A percentile compares a stretch with the other conserved stretches of the same genome.
Evolutionary conservation across 106 monocot species (phyloP).

Genomic region (Alisma plantagoaquatica): DNA sequence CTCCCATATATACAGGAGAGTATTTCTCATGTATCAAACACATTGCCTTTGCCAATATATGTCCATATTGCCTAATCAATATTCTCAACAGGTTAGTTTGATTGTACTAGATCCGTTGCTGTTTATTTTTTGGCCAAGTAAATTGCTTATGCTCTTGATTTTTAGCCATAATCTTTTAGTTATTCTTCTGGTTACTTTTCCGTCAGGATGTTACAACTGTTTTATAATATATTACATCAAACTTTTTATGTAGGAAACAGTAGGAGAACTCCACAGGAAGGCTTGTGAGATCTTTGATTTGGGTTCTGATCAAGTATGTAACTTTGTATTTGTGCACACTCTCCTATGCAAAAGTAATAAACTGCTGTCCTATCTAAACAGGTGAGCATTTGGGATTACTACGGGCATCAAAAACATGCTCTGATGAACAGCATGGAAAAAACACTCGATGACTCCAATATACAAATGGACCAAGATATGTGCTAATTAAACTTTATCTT

Average conservation of each 20-base stretch:
- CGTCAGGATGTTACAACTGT: too few relatives aligned
- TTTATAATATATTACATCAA: too few relatives aligned
- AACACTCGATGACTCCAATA: slow-evolving; percentile 92
- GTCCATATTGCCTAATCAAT: too few relatives aligned
- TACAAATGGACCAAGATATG: slow-evolving; percentile 99
- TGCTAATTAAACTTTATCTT: neutral
- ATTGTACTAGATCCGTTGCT: too few relatives aligned
- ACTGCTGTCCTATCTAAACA: slow-evolving; percentile 11
- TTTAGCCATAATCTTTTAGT: too few relatives aligned
- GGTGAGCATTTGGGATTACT: slow-evolving; percentile 97
- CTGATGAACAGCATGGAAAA: slow-evolving; percentile 97
- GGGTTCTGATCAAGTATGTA: slow-evolving; percentile 61
- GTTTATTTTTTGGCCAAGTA: too few relatives aligned
- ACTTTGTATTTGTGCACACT: slow-evolving; percentile 5
- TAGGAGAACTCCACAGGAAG: slow-evolving; percentile 80
- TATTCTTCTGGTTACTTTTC: too few relatives aligned
- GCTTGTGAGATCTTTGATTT: slow-evolving; percentile 93
- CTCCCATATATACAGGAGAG: too few relatives aligned
- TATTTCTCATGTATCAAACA: too few relatives aligned
- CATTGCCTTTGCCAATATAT: too few relatives aligned
- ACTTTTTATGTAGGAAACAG: slow-evolving; percentile 80
- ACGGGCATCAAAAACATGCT: slow-evolving; percentile 79
- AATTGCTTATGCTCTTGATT: too few relatives aligned
- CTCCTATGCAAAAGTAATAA: neutral
- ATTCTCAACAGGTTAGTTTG: too few relatives aligned